Base-by-base conservation (phyloP, 148 eudicot species). In the Cornus kousa region DNA sequence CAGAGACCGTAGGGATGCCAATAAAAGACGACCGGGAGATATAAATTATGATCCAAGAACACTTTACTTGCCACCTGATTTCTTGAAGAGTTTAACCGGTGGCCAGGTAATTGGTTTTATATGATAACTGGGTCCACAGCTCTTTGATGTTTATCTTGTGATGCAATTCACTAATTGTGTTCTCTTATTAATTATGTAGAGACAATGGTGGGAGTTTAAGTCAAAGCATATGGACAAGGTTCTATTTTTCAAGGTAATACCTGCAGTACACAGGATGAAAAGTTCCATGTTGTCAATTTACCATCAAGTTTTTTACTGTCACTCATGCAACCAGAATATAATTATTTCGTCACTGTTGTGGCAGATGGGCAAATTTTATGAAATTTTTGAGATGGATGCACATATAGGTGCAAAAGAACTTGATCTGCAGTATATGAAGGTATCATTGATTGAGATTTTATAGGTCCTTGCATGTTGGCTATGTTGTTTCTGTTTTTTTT, bases 141-240 rank as follows among this genome's bases (percentile, higher is more conserved):
- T 82, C 62, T 70, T 50, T 72, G 5, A 16, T 32, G 9, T 57
- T 32, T 40, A 12, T 77, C 64, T 55, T 31, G 74, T 11, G 37
- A 65, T 57, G 24, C 24, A 57, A 24, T 43, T 67, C 46, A 24
- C 20, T 86, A 48, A 60, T 67, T 80, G 57, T 74, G 4, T 82
- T 53, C 39, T 78, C 35, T 70, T 84, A 16, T 67, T 72, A 57
- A 62, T 13, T 82, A 32, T 78, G 77, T 68, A 96, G 99, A 91
- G 97, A 85, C 99, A 96, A 86, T 96, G 99, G 99, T 96, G 99
- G 99, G 98, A 96, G 86, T 96, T 96, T 75, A 96, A 96, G 88
- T 88, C 97, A 14, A 96, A 88, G 85, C 90, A 96, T 87, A 92
- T 96, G 99, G 99, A 96, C 85, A 96, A 96, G 81, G 99, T 96